Evolutionary conservation across 768 basidiomycete species (phyloP).

Genomic region (Calocybe gangraenosa): DNA sequence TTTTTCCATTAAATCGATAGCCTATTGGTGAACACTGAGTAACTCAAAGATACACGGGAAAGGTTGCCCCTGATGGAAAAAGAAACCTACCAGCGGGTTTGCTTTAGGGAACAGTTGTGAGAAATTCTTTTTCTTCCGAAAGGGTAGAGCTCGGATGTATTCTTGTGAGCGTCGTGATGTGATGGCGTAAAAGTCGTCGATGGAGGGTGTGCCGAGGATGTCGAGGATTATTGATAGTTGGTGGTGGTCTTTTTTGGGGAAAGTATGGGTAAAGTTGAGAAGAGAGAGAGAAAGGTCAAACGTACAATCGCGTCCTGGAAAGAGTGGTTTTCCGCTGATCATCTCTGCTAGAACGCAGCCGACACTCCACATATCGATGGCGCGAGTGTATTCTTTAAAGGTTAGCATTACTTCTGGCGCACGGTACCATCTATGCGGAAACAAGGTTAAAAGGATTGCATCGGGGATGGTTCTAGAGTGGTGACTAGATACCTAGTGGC

Average conservation of each 20-base stretch:
- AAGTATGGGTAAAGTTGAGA: neutral
- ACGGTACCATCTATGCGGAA: slow-evolving; percentile 78
- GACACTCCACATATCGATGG: slow-evolving; percentile 85
- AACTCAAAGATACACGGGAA: neutral
- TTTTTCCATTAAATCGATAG: slow-evolving; percentile 74
- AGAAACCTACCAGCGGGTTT: slow-evolving; percentile 51
- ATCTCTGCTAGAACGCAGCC: slow-evolving; percentile 90
- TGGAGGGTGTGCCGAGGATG: slow-evolving; percentile 84
- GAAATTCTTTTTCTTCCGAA: slow-evolving; percentile 77
- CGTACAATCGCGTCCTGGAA: slow-evolving; percentile 92
- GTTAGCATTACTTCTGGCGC: slow-evolving; percentile 99
- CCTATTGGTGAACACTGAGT: slow-evolving; percentile 29
- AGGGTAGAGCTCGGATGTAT: slow-evolving; percentile 85
- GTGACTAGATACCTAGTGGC: slow-evolving; percentile 66
- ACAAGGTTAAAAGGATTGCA: neutral
- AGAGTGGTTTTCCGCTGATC: slow-evolving; percentile 87
- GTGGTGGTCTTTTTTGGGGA: slow-evolving; percentile 70
- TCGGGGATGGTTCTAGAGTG: neutral
- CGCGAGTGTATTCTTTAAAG: slow-evolving; percentile 91
- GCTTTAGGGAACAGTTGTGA: slow-evolving; percentile 68
- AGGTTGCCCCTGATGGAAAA: slow-evolving; percentile 7
- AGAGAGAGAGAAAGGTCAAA: slow-evolving; percentile 1
- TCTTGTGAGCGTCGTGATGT: slow-evolving; percentile 75
- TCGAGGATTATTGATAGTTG: slow-evolving; percentile 92
- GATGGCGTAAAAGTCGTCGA: slow-evolving; percentile 95